A percentile compares a stretch with the other conserved stretches of the same genome.
phyloP scores from a whole-genome alignment of 83 land plant species.

The Thuja plicata region DNA sequence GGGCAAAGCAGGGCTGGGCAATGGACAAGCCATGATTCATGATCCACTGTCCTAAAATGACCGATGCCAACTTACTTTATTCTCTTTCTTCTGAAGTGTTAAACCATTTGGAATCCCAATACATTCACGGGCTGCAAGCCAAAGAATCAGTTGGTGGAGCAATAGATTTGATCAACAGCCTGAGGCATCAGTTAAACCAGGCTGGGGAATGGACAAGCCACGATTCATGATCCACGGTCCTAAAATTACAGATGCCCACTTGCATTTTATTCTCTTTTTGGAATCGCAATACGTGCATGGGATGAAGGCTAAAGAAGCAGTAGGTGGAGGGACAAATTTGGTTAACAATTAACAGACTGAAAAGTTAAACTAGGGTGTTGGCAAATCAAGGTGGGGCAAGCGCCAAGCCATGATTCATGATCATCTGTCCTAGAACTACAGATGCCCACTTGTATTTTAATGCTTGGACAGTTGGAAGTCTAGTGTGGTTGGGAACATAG shows the following conservation, averaged over 20 bases:
- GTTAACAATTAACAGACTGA: not conserved
- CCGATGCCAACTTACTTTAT: no score
- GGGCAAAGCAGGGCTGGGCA: not conserved
- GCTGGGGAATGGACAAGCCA: not conserved
- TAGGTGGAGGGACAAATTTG: not conserved
- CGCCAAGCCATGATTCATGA: not conserved
- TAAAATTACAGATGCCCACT: not conserved
- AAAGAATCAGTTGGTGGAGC: not conserved
- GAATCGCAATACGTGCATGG: slow-evolving; percentile 13
- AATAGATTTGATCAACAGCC: not conserved
- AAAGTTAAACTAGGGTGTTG: slow-evolving; percentile 1
- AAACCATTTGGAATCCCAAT: slow-evolving; percentile 4
- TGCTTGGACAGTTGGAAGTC: not conserved
- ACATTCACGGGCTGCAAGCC: not conserved
- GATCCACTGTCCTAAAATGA: no score
- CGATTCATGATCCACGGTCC: no score
- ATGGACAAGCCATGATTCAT: no score
- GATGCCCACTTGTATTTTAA: not conserved
- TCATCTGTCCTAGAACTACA: not conserved
- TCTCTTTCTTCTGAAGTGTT: no score
- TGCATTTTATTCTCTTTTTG: not conserved
- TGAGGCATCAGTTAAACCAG: not conserved
- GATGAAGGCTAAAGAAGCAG: not conserved
- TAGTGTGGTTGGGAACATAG: not conserved
- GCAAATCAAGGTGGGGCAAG: not conserved